A percentile compares a stretch with the other conserved stretches of the same genome.
These are phyloP conservation scores for Cyclostephanos invisitatus DNA, from an alignment of 108 stramenopile genomes.

Conservation along the genomic window DNA sequence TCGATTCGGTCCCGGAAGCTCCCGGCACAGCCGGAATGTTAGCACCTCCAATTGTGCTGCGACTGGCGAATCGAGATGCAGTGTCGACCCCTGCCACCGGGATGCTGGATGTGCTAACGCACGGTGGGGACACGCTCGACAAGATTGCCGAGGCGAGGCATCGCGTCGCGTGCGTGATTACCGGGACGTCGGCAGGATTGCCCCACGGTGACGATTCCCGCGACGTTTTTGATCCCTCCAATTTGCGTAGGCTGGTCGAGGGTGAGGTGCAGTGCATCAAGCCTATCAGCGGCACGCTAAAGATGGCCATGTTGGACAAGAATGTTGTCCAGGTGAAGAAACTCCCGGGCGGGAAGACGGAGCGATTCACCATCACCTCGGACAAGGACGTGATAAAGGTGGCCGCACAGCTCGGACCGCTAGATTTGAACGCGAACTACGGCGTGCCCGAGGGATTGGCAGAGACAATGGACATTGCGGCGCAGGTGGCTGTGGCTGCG, in stretches of 20 bases:
- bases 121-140: conserved; percentile 51
- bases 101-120: conserved; percentile 57
- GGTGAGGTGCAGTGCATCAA: conserved; percentile 83
- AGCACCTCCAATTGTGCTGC: conserved; percentile 79
- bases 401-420: conserved; percentile 83
- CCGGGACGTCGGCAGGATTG: conserved; percentile 92
- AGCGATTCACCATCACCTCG: conserved; percentile 58
- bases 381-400: conserved; percentile 80
- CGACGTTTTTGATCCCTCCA: conserved; percentile 72
- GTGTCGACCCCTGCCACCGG: conserved; percentile 74
- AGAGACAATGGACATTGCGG: conserved; percentile 95
- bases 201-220: conserved; percentile 66
- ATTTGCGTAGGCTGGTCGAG: conserved; percentile 73
- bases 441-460: conserved; percentile 89
- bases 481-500: conserved; percentile 94
- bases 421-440: conserved; percentile 78
- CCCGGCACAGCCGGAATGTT: conserved; percentile 56
- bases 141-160: conserved; percentile 53
- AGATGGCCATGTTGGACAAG: conserved; percentile 88
- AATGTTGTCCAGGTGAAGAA: conserved; percentile 91
- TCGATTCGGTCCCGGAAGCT: conserved; percentile 59
- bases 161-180: conserved; percentile 88
- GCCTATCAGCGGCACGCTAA: conserved; percentile 61
- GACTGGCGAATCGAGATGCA: conserved; percentile 61
- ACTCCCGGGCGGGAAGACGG: conserved; percentile 58